Percentiles rank a stretch among this genome's conserved stretches.
Evolutionary conservation across 345 rosid genomes (phyloP).

Genomic region (Linum trigynum): DNA sequence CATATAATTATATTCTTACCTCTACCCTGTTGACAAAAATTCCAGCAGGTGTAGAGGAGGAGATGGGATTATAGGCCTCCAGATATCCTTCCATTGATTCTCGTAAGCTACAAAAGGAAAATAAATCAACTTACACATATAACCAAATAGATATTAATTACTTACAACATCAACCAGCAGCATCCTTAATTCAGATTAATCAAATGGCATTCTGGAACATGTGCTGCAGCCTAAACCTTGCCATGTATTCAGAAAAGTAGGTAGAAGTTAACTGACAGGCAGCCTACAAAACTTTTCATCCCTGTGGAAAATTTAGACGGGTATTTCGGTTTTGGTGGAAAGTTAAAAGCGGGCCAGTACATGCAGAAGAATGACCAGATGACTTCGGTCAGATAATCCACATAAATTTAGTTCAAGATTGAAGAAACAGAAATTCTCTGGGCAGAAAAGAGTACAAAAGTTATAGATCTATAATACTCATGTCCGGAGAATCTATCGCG

Average conservation of each 20-base stretch:
- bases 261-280: neutral
- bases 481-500: no score
- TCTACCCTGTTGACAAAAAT: constrained; percentile 77
- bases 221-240: neutral
- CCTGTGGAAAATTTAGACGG: no score
- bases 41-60: constrained; percentile 69
- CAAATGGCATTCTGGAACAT: neutral
- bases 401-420: no score
- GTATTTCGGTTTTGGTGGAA: no score
- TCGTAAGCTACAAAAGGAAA: constrained; percentile 50
- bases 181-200: neutral
- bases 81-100: constrained; percentile 94
- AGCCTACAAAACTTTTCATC: no score
- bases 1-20: constrained; percentile 29
- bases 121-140: constrained; percentile 4
- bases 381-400: no score
- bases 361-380: no score
- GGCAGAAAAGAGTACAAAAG: no score
- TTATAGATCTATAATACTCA: no score
- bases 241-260: neutral
- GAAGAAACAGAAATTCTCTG: no score
- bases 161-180: neutral
- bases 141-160: no score
- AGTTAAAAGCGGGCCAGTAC: no score
- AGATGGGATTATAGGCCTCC: constrained; percentile 70